These are phyloP conservation scores for Trapa bicornis DNA, from an alignment of 345 rosid genomes.

Conservation along the genomic window DNA sequence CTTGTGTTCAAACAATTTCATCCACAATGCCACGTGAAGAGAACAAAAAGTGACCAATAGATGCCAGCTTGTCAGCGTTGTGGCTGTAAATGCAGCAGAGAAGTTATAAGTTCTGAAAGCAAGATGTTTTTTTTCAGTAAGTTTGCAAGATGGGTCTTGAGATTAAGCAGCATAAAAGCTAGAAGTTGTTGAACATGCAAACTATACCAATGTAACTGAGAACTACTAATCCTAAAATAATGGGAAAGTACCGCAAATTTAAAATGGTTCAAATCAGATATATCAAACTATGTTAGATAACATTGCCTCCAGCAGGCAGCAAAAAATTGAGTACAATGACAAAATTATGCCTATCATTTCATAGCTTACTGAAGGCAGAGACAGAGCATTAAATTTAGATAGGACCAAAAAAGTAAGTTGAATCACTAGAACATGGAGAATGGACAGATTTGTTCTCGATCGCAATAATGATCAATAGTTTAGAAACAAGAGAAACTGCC, in stretches of 20 bases:
- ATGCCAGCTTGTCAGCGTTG: constrained; percentile 99
- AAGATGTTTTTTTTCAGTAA: background rate
- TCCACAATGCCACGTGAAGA: constrained; percentile 94
- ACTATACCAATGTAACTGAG: background rate
- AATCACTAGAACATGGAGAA: too few relatives aligned
- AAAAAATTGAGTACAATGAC: too few relatives aligned
- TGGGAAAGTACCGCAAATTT: background rate
- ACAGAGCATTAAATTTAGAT: too few relatives aligned
- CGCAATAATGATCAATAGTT: too few relatives aligned
- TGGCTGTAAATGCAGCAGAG: constrained; percentile 40
- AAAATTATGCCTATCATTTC: too few relatives aligned
- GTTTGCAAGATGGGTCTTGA: background rate
- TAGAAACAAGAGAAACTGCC: background rate
- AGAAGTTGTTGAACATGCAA: background rate
- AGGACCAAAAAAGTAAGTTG: too few relatives aligned
- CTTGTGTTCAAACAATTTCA: constrained; percentile 97
- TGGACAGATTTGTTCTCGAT: too few relatives aligned
- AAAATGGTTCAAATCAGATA: too few relatives aligned
- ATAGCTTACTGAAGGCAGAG: too few relatives aligned
- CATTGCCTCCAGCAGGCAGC: too few relatives aligned
- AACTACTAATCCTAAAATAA: background rate
- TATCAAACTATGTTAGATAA: too few relatives aligned
- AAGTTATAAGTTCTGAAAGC: constrained; percentile 1
- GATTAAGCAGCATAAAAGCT: background rate
- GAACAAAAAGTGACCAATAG: constrained; percentile 98